Conservation (phyloP, 768 basidiomycete genomes). For the Tricholoma matsutake region DNA sequence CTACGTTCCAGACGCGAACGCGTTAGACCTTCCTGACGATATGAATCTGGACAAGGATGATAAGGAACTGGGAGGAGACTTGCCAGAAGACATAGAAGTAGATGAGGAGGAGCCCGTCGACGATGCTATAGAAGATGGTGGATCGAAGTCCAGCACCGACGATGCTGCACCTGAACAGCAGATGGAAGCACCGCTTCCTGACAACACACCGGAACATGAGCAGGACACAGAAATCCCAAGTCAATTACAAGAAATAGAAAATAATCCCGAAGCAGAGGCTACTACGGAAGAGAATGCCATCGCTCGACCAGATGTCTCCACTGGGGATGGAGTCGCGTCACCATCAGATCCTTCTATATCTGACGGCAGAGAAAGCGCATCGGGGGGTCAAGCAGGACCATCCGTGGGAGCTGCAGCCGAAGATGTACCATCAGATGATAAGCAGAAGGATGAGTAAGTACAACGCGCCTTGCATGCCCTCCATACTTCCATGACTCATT, state of each 20-base stretch:
- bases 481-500: not conserved
- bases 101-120: conserved; percentile 31
- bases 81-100: conserved; percentile 24
- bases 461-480: not conserved
- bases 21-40: conserved; percentile 87
- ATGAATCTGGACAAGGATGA: conserved; percentile 58
- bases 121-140: conserved; percentile 31
- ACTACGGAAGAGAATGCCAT: conserved; percentile 33
- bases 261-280: conserved; percentile 28
- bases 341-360: conserved; percentile 26
- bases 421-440: conserved; percentile 25
- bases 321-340: conserved; percentile 38
- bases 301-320: conserved; percentile 41
- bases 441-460: conserved; percentile 15
- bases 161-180: conserved; percentile 17
- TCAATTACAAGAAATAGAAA: conserved; percentile 24
- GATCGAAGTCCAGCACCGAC: conserved; percentile 22
- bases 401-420: conserved; percentile 27
- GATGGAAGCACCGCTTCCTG: conserved; percentile 19
- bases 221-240: conserved; percentile 12
- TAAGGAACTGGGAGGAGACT: conserved; percentile 29
- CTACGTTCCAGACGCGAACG: conserved; percentile 72
- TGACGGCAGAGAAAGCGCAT: conserved; percentile 28
- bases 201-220: conserved; percentile 27
- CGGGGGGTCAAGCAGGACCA: conserved; percentile 30